Percentiles rank a stretch among this genome's conserved stretches.
phyloP scores from a whole-genome alignment of 2,329 filamentous ascomycete genomes.

The Colletotrichum graminicola region DNA sequence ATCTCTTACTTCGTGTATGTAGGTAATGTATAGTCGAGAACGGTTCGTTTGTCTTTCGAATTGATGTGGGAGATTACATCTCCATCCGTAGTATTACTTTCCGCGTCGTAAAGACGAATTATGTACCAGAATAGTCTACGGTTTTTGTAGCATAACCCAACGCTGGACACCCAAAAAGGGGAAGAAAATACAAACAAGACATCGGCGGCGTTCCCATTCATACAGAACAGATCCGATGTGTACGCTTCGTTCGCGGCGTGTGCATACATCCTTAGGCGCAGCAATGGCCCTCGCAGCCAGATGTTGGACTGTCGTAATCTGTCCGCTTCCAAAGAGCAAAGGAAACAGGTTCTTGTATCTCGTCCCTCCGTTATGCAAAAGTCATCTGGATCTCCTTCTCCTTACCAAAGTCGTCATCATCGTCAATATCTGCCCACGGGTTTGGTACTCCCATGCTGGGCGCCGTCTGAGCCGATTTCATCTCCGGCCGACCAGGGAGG shows the following conservation, averaged over 20 bases:
- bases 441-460: conserved; percentile 66
- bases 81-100: conserved; percentile 22
- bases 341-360: neutral
- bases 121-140: conserved; percentile 31
- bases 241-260: neutral
- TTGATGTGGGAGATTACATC: neutral
- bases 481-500: conserved; percentile 54
- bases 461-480: conserved; percentile 61
- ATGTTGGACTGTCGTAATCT: neutral
- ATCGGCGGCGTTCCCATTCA: conserved; percentile 1
- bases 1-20: neutral
- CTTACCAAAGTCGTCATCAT: conserved; percentile 77
- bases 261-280: neutral
- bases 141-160: conserved; percentile 12
- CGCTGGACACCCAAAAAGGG: conserved; percentile 3
- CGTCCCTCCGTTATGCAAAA: conserved; percentile 70
- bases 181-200: neutral
- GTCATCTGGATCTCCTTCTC: conserved; percentile 85
- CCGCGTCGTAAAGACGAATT: conserved; percentile 11
- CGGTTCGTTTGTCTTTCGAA: neutral
- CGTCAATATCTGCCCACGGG: conserved; percentile 78
- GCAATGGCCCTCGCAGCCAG: neutral
- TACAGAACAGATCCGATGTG: neutral
- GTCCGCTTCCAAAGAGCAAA: neutral
- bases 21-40: neutral